phyloP scores from a whole-genome alignment of 108 stramenopile species.

The Nannochloropsis oceanica region DNA sequence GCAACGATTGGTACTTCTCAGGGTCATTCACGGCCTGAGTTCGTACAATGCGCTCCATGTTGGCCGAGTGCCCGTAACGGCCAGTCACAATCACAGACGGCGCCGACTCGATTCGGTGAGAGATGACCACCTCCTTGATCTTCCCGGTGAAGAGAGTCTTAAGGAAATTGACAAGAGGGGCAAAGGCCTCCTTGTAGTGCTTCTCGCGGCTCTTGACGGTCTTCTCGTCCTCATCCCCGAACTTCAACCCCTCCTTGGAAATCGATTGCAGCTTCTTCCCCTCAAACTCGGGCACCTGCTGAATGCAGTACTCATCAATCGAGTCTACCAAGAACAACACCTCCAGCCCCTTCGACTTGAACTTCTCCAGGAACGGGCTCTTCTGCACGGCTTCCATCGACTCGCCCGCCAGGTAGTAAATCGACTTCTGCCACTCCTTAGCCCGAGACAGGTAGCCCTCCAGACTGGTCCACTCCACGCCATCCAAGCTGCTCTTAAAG shows the following conservation, averaged over 20 bases:
- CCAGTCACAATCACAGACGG: slow-evolving; percentile 81
- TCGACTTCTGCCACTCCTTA: slow-evolving; percentile 97
- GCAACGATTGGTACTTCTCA: slow-evolving; percentile 34
- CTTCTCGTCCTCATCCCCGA: slow-evolving; percentile 92
- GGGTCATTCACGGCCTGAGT: slow-evolving; percentile 82
- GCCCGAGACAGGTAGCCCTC: slow-evolving; percentile 79
- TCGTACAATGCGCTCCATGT: slow-evolving; percentile 98
- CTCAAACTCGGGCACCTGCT: slow-evolving; percentile 51
- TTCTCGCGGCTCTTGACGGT: slow-evolving; percentile 72
- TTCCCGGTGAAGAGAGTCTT: slow-evolving; percentile 72
- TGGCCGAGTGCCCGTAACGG: slow-evolving; percentile 86
- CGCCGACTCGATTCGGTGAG: slow-evolving; percentile 60
- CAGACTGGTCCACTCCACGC: slow-evolving; percentile 52
- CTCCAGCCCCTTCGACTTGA: slow-evolving; percentile 78
- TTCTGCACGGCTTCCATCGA: slow-evolving; percentile 54
- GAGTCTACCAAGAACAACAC: slow-evolving; percentile 82
- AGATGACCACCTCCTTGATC: slow-evolving; percentile 54
- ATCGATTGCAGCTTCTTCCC: slow-evolving; percentile 73
- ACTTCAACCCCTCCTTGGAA: slow-evolving; percentile 86
- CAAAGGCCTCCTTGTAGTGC: slow-evolving; percentile 81
- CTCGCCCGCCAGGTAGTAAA: slow-evolving; percentile 85
- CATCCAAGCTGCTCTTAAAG: slow-evolving; percentile 64
- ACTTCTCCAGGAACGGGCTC: slow-evolving; percentile 80
- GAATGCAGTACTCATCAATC: slow-evolving; percentile 84
- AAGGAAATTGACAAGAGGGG: slow-evolving; percentile 84